Percentiles rank a stretch among this genome's conserved stretches.
phyloP scores from a whole-genome alignment of 192 early-diverging fungal genomes.

The Backusella australiensis region DNA sequence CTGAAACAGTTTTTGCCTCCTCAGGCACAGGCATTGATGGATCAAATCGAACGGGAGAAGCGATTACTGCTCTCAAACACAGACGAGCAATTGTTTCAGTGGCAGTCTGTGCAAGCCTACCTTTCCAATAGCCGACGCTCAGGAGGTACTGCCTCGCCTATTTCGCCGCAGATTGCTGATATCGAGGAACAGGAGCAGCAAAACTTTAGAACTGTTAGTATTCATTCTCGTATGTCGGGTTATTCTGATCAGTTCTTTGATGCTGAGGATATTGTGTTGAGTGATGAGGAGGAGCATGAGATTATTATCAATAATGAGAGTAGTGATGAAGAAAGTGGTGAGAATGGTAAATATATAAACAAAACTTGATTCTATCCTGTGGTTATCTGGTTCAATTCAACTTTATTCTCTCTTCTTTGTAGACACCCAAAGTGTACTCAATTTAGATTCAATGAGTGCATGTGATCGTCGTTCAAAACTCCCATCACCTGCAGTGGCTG shows the following conservation, averaged over 20 bases:
- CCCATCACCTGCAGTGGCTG: constrained; percentile 77
- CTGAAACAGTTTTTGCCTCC: not conserved
- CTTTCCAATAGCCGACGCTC: not conserved
- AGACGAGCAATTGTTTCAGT: constrained; percentile 2
- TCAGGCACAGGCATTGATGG: not conserved
- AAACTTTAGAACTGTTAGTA: not conserved
- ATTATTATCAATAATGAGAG: constrained; percentile 45
- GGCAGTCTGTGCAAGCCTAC: not conserved
- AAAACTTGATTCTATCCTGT: not conserved
- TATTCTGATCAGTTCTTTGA: constrained; percentile 67
- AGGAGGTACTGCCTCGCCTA: not conserved
- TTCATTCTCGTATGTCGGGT: constrained; percentile 19
- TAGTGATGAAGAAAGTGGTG: constrained; percentile 43
- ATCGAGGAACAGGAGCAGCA: not conserved
- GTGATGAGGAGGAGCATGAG: constrained; percentile 49
- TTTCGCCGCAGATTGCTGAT: not conserved
- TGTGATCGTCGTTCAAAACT: constrained; percentile 61
- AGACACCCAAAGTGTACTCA: constrained; percentile 9
- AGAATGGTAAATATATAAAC: constrained; percentile 25
- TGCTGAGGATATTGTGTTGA: constrained; percentile 60
- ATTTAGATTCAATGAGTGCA: not conserved
- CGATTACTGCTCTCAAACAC: not conserved
- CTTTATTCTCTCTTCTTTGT: not conserved
- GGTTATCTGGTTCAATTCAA: not conserved
- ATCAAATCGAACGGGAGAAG: not conserved